These are phyloP conservation scores for Xylaria acuta DNA, from an alignment of 495 filamentous ascomycete species.

Conservation along the genomic window DNA sequence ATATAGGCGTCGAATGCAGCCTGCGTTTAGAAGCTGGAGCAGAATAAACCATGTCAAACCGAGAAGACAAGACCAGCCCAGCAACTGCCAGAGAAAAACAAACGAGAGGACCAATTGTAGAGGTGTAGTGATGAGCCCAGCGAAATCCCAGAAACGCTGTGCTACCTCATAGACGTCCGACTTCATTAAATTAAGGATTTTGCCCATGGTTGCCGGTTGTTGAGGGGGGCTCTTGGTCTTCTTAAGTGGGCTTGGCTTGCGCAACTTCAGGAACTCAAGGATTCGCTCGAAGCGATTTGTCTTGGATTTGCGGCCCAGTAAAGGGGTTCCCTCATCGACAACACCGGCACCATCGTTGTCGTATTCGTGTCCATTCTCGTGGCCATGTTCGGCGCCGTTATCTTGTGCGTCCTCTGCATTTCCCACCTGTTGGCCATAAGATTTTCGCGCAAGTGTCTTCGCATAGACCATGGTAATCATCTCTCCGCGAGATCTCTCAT, in stretches of 20 bases:
- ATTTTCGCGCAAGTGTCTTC: slow-evolving; percentile 79
- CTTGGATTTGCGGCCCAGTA: slow-evolving; percentile 28
- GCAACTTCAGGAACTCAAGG: slow-evolving; percentile 30
- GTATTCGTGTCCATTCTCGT: slow-evolving; percentile 26
- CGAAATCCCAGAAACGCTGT: slow-evolving; percentile 82
- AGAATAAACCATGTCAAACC: slow-evolving; percentile 69
- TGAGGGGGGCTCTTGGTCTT: slow-evolving; percentile 29
- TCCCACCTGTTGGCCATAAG: slow-evolving; percentile 51
- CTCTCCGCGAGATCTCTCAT: slow-evolving; percentile 81
- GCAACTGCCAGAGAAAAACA: slow-evolving; percentile 72
- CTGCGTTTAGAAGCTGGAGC: slow-evolving; percentile 68
- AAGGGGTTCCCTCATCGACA: slow-evolving; percentile 32
- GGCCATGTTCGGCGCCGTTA: slow-evolving; percentile 32
- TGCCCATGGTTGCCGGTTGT: slow-evolving; percentile 77
- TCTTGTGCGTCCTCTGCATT: slow-evolving; percentile 27
- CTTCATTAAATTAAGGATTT: slow-evolving; percentile 82
- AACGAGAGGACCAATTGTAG: slow-evolving; percentile 71
- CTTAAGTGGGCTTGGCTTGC: slow-evolving; percentile 12
- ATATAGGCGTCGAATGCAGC: slow-evolving; percentile 66
- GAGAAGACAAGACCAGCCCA: slow-evolving; percentile 79
- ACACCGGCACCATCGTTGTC: background rate
- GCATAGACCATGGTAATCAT: slow-evolving; percentile 90
- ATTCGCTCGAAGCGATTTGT: slow-evolving; percentile 31
- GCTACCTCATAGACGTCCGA: slow-evolving; percentile 82
- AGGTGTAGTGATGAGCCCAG: slow-evolving; percentile 69